A percentile compares a stretch with the other conserved stretches of the same genome.
Evolutionary conservation across 257 asterid genomes (phyloP).

Genomic region (Solanum pimpinellifolium): DNA sequence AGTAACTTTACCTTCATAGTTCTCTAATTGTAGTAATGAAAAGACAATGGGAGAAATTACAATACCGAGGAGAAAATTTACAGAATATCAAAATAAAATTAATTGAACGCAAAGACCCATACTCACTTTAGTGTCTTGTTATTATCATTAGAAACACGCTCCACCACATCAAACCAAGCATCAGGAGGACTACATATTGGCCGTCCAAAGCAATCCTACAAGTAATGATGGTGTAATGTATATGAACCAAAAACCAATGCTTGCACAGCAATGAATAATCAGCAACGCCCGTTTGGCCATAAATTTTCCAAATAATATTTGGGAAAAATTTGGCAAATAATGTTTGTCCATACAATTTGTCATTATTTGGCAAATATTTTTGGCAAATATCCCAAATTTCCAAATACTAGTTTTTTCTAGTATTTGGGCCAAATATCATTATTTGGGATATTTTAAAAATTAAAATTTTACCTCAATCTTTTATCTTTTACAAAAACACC

Average conservation of each 20-base stretch:
- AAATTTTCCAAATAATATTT: no score
- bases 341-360: no score
- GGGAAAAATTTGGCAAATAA: no score
- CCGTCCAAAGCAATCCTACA: slow-evolving; percentile 93
- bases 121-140: slow-evolving; percentile 86
- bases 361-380: no score
- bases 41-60: background rate
- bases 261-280: background rate
- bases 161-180: slow-evolving; percentile 99
- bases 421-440: no score
- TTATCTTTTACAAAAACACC: no score
- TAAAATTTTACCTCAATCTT: no score
- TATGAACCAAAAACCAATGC: background rate
- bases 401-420: no score
- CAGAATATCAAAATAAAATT: background rate
- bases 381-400: no score
- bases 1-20: background rate
- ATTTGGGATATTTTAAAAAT: no score
- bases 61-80: background rate
- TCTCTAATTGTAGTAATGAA: background rate
- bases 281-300: background rate
- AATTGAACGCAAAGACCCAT: background rate
- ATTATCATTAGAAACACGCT: slow-evolving; percentile 82
- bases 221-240: background rate
- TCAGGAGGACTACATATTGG: slow-evolving; percentile 98